These are phyloP conservation scores for Marasmius sp. DNA, from an alignment of 1,284 basidiomycete species.

Conservation along the genomic window DNA sequence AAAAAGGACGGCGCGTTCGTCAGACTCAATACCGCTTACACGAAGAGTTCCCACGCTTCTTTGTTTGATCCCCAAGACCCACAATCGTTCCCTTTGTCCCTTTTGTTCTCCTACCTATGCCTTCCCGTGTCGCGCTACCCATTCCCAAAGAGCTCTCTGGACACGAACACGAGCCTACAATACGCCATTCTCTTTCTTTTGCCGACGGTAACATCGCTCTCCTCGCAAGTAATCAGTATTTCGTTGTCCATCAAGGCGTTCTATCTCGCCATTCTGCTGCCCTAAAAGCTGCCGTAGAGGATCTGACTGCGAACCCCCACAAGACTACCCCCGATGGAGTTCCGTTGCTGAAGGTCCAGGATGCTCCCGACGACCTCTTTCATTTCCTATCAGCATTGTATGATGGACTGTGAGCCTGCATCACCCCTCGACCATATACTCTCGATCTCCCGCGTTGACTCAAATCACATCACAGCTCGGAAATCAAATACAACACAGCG, in stretches of 20 bases:
- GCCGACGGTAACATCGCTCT: slow-evolving; percentile 66
- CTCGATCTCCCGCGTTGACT: slow-evolving; percentile 4
- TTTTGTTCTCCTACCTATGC: not conserved
- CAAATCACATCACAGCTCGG: slow-evolving; percentile 7
- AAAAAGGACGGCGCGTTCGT: slow-evolving; percentile 25
- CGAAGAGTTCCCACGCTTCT: not conserved
- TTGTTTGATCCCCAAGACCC: too few relatives aligned
- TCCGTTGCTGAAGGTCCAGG: slow-evolving; percentile 61
- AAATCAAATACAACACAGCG: slow-evolving; percentile 7
- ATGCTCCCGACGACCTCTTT: slow-evolving; percentile 63
- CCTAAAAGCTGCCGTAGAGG: slow-evolving; percentile 37
- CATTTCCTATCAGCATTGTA: slow-evolving; percentile 72
- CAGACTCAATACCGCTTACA: slow-evolving; percentile 17
- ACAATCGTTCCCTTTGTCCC: not conserved
- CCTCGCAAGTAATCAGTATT: slow-evolving; percentile 54
- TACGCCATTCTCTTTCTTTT: slow-evolving; percentile 61
- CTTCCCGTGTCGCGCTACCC: not conserved
- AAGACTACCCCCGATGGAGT: slow-evolving; percentile 48
- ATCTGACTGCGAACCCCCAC: slow-evolving; percentile 21
- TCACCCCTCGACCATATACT: too few relatives aligned
- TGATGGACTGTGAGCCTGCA: slow-evolving; percentile 64
- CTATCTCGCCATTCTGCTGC: slow-evolving; percentile 59
- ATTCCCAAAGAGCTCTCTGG: slow-evolving; percentile 17
- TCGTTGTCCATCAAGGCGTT: slow-evolving; percentile 67
- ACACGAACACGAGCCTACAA: slow-evolving; percentile 20